Conservation (phyloP, 805 yeast genomes). For the Cyberlindnera veronae region DNA sequence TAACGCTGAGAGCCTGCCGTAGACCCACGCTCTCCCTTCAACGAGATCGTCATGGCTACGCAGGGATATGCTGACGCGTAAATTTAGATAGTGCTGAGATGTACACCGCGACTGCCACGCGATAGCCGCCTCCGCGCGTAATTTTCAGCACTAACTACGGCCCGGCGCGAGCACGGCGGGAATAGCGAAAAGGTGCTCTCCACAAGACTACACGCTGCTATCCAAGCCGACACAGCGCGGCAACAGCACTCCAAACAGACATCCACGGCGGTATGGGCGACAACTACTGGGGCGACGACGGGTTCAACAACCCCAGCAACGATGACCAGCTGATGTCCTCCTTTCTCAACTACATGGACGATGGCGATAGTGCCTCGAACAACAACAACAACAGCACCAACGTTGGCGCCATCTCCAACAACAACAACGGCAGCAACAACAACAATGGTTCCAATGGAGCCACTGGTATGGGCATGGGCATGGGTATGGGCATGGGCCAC, state of each 20-base stretch:
- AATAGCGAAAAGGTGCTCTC: background rate
- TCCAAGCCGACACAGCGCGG: background rate
- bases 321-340: constrained; percentile 37
- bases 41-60: no score
- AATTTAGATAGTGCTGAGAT: background rate
- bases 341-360: constrained; percentile 43
- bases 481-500: background rate
- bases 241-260: background rate
- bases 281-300: constrained; percentile 28
- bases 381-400: constrained; percentile 27
- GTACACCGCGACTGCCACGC: background rate
- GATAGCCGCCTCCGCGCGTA: constrained; percentile 1
- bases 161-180: background rate
- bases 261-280: constrained; percentile 20
- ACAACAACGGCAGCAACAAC: constrained; percentile 1
- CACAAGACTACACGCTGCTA: no score
- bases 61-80: background rate
- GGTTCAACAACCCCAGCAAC: constrained; percentile 20
- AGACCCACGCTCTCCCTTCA: no score
- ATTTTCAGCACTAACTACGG: constrained; percentile 2
- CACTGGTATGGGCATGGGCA: constrained; percentile 2
- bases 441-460: background rate
- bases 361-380: constrained; percentile 19
- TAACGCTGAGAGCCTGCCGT: no score
- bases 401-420: constrained; percentile 5